Evolutionary conservation across 129 eudicot species (phyloP).

Genomic region (Helianthus tuberosus): DNA sequence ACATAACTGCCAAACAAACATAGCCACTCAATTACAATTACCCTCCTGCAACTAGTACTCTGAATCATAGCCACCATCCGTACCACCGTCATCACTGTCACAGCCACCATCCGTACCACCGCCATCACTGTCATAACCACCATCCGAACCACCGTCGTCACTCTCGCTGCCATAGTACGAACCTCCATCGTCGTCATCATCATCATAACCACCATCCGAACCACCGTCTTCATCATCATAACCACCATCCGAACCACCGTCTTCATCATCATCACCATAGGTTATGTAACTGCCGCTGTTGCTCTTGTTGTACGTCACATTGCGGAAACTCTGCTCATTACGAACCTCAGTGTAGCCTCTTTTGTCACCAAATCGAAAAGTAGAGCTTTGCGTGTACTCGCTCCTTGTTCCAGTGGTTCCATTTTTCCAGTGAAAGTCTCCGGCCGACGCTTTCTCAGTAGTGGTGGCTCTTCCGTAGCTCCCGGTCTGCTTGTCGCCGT

Average conservation of each 20-base stretch:
- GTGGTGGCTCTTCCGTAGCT: slow-evolving; percentile 26
- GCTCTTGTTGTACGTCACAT: slow-evolving; percentile 19
- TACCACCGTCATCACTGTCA: not conserved
- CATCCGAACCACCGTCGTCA: not conserved
- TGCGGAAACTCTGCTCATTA: slow-evolving; percentile 32
- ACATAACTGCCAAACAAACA: too few species aligned
- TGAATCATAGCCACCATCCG: not conserved
- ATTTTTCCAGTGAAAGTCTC: slow-evolving; percentile 28
- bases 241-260: too few species aligned
- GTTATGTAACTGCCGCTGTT: not conserved
- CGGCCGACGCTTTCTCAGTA: slow-evolving; percentile 26
- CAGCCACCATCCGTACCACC: not conserved
- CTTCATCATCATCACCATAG: not conserved
- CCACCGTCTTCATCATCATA: not conserved
- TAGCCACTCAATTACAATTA: not conserved
- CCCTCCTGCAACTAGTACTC: not conserved
- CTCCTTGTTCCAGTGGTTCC: slow-evolving; percentile 28
- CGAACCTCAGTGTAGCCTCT: slow-evolving; percentile 42
- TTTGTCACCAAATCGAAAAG: slow-evolving; percentile 35
- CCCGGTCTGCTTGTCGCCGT: slow-evolving; percentile 36
- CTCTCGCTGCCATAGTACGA: not conserved
- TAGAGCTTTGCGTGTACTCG: slow-evolving; percentile 22
- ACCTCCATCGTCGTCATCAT: not conserved
- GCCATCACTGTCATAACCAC: not conserved
- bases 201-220: not conserved